phyloP scores from a whole-genome alignment of 176 grass and related monocot species.

The Avena sativa region DNA sequence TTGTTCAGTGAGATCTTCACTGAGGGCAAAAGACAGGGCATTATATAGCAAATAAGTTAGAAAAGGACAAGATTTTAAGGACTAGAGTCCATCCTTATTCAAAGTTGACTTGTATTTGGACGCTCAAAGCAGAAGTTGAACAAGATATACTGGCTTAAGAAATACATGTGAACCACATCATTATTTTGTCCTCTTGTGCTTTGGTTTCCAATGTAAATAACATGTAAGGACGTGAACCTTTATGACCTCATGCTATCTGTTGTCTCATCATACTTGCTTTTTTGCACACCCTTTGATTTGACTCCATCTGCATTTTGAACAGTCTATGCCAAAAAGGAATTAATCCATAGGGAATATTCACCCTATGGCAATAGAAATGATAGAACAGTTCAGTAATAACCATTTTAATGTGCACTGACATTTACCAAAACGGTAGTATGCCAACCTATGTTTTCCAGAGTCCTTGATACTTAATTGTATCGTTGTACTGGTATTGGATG shows the following conservation, averaged over 20 bases:
- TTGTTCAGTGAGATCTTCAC: neutral
- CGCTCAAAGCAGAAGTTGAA: neutral
- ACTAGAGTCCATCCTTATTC: neutral
- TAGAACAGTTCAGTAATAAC: neutral
- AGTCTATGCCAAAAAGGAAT: neutral
- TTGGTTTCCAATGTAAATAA: neutral
- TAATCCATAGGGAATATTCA: neutral
- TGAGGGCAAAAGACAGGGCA: neutral
- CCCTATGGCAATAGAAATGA: neutral
- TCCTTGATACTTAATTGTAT: neutral
- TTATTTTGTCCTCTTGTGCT: constrained; percentile 22
- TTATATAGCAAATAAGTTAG: constrained; percentile 30
- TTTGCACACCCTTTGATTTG: constrained; percentile 2
- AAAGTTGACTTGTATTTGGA: constrained; percentile 26
- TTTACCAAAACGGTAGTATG: constrained; percentile 7
- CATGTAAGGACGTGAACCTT: neutral
- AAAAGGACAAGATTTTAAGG: constrained; percentile 41
- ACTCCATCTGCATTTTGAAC: constrained; percentile 6
- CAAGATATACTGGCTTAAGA: constrained; percentile 7
- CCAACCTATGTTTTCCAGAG: neutral
- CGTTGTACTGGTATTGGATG: neutral
- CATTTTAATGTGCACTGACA: constrained; percentile 12
- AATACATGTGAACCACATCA: neutral
- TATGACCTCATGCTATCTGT: neutral
- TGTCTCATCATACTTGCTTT: neutral